These are phyloP conservation scores for Stylonectria norvegica DNA, from an alignment of 2,329 filamentous ascomycete species.

Conservation along the genomic window DNA sequence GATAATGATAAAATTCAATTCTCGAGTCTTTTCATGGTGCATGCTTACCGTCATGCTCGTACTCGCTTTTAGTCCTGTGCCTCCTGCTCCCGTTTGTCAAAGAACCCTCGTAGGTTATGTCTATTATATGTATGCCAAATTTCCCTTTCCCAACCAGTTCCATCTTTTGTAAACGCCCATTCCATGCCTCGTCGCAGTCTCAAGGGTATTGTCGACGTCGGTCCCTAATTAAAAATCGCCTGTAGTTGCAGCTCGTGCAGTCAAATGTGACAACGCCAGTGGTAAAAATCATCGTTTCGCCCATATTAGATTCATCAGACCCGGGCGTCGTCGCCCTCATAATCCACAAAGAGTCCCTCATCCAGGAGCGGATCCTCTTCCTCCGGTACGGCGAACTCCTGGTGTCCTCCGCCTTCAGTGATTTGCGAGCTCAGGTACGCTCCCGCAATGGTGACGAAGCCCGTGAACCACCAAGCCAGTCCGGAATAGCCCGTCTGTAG, in stretches of 20 bases:
- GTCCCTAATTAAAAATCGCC: slow-evolving; percentile 18
- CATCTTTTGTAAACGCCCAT: slow-evolving; percentile 11
- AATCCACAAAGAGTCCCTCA: slow-evolving; percentile 29
- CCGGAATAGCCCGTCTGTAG: slow-evolving; percentile 79
- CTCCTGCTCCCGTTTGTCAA: neutral
- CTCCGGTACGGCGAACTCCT: slow-evolving; percentile 37
- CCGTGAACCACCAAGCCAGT: slow-evolving; percentile 90
- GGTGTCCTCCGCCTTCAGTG: slow-evolving; percentile 56
- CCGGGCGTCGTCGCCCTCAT: slow-evolving; percentile 32
- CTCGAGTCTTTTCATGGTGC: neutral
- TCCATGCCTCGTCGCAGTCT: slow-evolving; percentile 12
- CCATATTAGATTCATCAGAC: slow-evolving; percentile 22
- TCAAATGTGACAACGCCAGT: slow-evolving; percentile 22
- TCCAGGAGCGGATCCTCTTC: slow-evolving; percentile 39
- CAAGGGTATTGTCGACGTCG: slow-evolving; percentile 14
- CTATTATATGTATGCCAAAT: slow-evolving; percentile 13
- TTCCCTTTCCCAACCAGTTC: slow-evolving; percentile 7
- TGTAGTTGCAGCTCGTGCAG: slow-evolving; percentile 14
- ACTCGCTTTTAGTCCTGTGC: neutral
- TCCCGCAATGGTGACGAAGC: slow-evolving; percentile 69
- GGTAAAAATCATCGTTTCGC: slow-evolving; percentile 11
- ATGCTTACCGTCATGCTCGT: neutral
- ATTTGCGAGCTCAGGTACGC: slow-evolving; percentile 74
- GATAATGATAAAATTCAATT: neutral
- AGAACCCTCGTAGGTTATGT: slow-evolving; percentile 3